Conservation (phyloP, 1,139 yeast species). For the Taiozyma sp. region DNA sequence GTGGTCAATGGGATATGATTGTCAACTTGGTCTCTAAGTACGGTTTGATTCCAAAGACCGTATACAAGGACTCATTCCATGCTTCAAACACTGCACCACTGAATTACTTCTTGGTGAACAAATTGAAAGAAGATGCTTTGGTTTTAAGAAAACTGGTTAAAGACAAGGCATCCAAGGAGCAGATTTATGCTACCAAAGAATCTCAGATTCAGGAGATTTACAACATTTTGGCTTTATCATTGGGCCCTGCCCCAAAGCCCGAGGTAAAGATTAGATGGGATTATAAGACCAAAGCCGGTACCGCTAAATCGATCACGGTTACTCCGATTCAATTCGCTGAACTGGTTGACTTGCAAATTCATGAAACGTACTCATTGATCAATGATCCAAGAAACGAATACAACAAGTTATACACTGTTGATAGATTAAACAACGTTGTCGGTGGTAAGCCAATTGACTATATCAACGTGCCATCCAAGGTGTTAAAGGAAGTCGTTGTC, state of each 20-base stretch:
- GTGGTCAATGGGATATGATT: conserved; percentile 85
- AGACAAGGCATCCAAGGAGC: conserved; percentile 22
- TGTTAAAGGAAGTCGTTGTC: conserved; percentile 54
- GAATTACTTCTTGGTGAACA: conserved; percentile 58
- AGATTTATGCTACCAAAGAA: conserved; percentile 35
- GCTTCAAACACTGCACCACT: conserved; percentile 50
- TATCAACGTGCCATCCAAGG: conserved; percentile 56
- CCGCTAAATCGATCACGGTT: conserved; percentile 43
- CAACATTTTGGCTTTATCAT: conserved; percentile 54
- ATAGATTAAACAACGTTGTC: conserved; percentile 63
- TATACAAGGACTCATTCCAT: conserved; percentile 65
- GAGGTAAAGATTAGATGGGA: conserved; percentile 67
- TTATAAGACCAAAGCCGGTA: conserved; percentile 62
- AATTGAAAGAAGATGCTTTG: conserved; percentile 70
- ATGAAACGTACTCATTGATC: conserved; percentile 57
- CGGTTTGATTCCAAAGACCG: conserved; percentile 68
- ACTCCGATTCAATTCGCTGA: conserved; percentile 62
- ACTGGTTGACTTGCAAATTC: conserved; percentile 45
- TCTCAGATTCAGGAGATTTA: conserved; percentile 57
- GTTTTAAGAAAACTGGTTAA: conserved; percentile 45
- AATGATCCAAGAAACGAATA: conserved; percentile 75
- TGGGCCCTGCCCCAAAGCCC: conserved; percentile 74
- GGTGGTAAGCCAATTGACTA: conserved; percentile 68
- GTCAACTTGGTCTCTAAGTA: conserved; percentile 68
- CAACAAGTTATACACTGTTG: conserved; percentile 60